A percentile compares a stretch with the other conserved stretches of the same genome.
These are phyloP conservation scores for Hypomontagnella submonticulosa DNA, from an alignment of 495 filamentous ascomycete species.

Conservation along the genomic window DNA sequence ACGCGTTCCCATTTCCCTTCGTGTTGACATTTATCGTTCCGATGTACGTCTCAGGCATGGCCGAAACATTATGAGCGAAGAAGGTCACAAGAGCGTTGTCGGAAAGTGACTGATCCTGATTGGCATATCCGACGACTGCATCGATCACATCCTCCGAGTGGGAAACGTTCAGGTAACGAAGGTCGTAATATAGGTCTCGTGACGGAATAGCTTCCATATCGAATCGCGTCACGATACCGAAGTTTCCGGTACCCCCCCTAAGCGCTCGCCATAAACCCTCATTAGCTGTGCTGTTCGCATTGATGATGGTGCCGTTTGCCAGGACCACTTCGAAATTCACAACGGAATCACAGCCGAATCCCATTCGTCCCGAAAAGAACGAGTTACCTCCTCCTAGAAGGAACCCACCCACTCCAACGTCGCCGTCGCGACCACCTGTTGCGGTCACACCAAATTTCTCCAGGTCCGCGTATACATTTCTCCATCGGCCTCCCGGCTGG, in stretches of 20 bases:
- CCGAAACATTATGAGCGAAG: constrained; percentile 16
- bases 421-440: constrained; percentile 54
- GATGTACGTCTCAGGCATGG: constrained; percentile 19
- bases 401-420: constrained; percentile 58
- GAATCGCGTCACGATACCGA: constrained; percentile 67
- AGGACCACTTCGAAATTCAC: constrained; percentile 65
- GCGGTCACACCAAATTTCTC: constrained; percentile 48
- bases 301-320: constrained; percentile 58
- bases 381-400: constrained; percentile 56
- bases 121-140: constrained; percentile 44
- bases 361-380: constrained; percentile 55
- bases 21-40: constrained; percentile 37
- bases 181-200: constrained; percentile 43
- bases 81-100: constrained; percentile 38
- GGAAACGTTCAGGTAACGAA: constrained; percentile 21
- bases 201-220: constrained; percentile 51
- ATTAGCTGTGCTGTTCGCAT: constrained; percentile 56
- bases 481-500: constrained; percentile 58
- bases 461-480: constrained; percentile 56
- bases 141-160: constrained; percentile 38
- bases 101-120: constrained; percentile 39
- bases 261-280: constrained; percentile 65
- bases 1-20: constrained; percentile 22
- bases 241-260: constrained; percentile 66
- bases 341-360: constrained; percentile 61